A percentile compares a stretch with the other conserved stretches of the same genome.
These are phyloP conservation scores for Metarhizium rileyi DNA, from an alignment of 2,329 filamentous ascomycete species.

Conservation along the genomic window DNA sequence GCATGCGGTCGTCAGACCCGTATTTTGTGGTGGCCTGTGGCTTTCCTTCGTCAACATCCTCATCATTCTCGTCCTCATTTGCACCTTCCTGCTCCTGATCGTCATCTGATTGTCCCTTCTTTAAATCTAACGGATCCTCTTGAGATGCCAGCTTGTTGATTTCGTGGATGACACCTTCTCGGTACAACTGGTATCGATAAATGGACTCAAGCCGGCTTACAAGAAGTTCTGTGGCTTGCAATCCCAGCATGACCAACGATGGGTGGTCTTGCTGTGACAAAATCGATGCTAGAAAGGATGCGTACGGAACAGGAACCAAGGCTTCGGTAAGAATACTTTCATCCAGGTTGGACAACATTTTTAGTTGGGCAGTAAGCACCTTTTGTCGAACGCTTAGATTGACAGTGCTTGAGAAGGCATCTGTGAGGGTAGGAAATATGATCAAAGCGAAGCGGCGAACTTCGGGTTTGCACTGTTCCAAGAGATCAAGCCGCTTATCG, in stretches of 20 bases:
- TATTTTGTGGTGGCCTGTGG: slow-evolving; percentile 15
- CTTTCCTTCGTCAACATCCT: slow-evolving; percentile 9
- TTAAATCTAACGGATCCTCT: slow-evolving; percentile 19
- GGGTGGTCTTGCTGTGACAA: slow-evolving; percentile 91
- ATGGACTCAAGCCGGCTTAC: slow-evolving; percentile 75
- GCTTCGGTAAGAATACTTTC: slow-evolving; percentile 75
- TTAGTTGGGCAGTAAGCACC: slow-evolving; percentile 88
- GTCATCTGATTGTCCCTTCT: slow-evolving; percentile 8
- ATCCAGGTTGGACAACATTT: slow-evolving; percentile 96
- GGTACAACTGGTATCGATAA: slow-evolving; percentile 93
- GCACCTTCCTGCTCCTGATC: slow-evolving; percentile 10
- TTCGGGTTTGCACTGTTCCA: slow-evolving; percentile 75
- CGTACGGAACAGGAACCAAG: slow-evolving; percentile 80
- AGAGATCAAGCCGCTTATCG: slow-evolving; percentile 71
- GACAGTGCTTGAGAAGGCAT: slow-evolving; percentile 95
- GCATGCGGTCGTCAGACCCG: not conserved
- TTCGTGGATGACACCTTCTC: slow-evolving; percentile 89
- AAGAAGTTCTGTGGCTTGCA: slow-evolving; percentile 84
- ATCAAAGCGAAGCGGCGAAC: slow-evolving; percentile 89
- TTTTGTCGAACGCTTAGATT: slow-evolving; percentile 92
- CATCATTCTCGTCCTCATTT: slow-evolving; percentile 10
- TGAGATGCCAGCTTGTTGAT: slow-evolving; percentile 67
- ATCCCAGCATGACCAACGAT: slow-evolving; percentile 71
- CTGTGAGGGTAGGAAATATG: slow-evolving; percentile 85
- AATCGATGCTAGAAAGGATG: slow-evolving; percentile 90